These are phyloP conservation scores for Phylloboletellus chloephorus DNA, from an alignment of 1,284 basidiomycete species.

Conservation along the genomic window DNA sequence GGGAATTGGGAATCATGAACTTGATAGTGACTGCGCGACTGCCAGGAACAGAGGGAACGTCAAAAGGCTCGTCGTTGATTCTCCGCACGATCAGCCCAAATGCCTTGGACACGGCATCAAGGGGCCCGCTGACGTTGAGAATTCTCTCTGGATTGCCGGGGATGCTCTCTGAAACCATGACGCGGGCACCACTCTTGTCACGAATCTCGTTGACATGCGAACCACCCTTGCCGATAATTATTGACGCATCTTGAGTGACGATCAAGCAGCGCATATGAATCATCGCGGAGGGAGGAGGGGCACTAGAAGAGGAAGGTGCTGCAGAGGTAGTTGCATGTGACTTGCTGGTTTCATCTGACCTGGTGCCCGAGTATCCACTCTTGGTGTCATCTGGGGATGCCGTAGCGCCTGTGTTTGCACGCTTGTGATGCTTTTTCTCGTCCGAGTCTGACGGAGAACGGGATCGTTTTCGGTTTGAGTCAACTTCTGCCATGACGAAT, in stretches of 20 bases:
- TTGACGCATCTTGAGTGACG: conserved; percentile 97
- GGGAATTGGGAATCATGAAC: conserved; percentile 98
- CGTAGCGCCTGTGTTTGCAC: conserved; percentile 70
- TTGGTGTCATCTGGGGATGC: conserved; percentile 51
- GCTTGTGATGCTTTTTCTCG: conserved; percentile 72
- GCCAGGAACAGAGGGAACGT: conserved; percentile 94
- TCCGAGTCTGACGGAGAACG: conserved; percentile 79
- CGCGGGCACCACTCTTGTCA: conserved; percentile 93
- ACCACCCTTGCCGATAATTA: conserved; percentile 97
- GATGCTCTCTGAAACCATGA: conserved; percentile 94
- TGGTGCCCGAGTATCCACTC: conserved; percentile 33
- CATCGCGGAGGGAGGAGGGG: conserved; percentile 54
- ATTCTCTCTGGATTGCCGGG: conserved; percentile 98
- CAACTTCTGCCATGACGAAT: conserved; percentile 75
- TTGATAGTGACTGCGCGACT: conserved; percentile 98
- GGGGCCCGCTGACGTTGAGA: conserved; percentile 92
- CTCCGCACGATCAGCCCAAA: conserved; percentile 98
- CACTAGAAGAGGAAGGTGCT: conserved; percentile 45
- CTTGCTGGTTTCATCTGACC: conserved; percentile 31
- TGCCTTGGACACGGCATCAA: conserved; percentile 98
- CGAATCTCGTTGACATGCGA: conserved; percentile 98
- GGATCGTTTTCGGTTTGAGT: conserved; percentile 76
- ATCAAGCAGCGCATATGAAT: conserved; percentile 96
- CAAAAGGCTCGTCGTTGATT: conserved; percentile 99
- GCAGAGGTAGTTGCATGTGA: conserved; percentile 37